Evolutionary conservation across 768 basidiomycete species (phyloP).

Genomic region (Russula lepida): DNA sequence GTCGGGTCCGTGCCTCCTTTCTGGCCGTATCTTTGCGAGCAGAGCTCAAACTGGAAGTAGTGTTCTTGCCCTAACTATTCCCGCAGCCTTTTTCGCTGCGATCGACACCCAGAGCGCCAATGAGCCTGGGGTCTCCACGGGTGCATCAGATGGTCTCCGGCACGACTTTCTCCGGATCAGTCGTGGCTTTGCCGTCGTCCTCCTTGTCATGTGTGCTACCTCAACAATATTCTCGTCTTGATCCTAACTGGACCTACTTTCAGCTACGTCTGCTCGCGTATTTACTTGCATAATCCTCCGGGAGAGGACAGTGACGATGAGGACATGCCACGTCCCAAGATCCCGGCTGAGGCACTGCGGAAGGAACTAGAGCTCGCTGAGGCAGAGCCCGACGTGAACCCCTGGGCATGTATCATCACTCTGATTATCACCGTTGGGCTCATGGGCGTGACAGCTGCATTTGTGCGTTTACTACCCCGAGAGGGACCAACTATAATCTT

Average conservation of each 20-base stretch:
- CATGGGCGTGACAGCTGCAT: constrained; percentile 66
- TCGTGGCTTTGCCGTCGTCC: constrained; percentile 53
- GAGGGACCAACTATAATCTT: too few species aligned
- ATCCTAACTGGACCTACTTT: neutral
- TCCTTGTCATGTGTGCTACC: constrained; percentile 46
- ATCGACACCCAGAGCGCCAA: constrained; percentile 35
- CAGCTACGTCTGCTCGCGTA: constrained; percentile 58
- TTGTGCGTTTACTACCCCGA: constrained; percentile 35
- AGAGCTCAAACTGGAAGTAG: constrained; percentile 27
- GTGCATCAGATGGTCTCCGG: constrained; percentile 40
- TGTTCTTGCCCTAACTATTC: constrained; percentile 53
- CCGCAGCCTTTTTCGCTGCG: constrained; percentile 61
- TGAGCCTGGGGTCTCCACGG: constrained; percentile 15
- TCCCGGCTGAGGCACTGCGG: constrained; percentile 26
- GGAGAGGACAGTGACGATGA: constrained; percentile 48
- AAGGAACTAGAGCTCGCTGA: constrained; percentile 36
- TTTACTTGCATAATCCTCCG: constrained; percentile 66
- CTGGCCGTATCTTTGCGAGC: neutral
- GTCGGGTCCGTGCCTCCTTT: constrained; percentile 43
- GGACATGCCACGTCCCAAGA: constrained; percentile 34
- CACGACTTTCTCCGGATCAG: constrained; percentile 50
- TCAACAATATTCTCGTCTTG: neutral
- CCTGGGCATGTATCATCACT: constrained; percentile 50
- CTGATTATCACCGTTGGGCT: constrained; percentile 46
- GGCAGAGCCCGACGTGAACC: constrained; percentile 50